phyloP scores from a whole-genome alignment of 495 filamentous ascomycete species.

The Evernia prunastri region DNA sequence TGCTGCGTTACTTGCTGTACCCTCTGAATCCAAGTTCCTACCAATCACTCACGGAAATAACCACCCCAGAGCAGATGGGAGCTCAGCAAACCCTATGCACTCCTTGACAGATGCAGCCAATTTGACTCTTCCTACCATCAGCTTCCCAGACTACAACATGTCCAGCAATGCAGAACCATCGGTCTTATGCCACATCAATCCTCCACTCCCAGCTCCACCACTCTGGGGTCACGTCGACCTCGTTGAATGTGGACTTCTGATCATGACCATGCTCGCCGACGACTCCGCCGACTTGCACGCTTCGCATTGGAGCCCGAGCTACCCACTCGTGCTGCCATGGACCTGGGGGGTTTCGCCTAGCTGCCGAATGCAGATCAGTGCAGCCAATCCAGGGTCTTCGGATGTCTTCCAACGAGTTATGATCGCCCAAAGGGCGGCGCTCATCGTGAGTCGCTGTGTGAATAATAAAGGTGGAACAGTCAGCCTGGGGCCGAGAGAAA shows the following conservation, averaged over 20 bases:
- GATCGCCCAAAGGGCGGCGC: not conserved
- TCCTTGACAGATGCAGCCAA: not conserved
- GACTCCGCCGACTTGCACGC: not conserved
- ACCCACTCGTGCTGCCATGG: not conserved
- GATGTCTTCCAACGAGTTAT: not conserved
- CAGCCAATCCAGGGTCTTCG: not conserved
- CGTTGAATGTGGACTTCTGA: not conserved
- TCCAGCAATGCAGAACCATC: not conserved
- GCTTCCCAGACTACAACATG: not conserved
- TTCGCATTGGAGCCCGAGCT: not conserved
- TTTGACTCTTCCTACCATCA: not conserved
- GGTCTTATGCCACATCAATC: not conserved
- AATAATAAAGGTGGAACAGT: not conserved
- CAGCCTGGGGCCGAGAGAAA: not conserved
- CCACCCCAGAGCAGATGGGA: not conserved
- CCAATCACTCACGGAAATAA: not conserved
- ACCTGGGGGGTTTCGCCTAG: not conserved
- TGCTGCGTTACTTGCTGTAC: not conserved
- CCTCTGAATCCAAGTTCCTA: not conserved
- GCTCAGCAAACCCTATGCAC: not conserved
- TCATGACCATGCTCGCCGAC: not conserved
- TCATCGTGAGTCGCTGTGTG: not conserved
- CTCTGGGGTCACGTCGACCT: not conserved
- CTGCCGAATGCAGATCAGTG: not conserved
- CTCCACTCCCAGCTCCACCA: not conserved